Percentiles rank a stretch among this genome's conserved stretches.
Evolutionary conservation across 129 eudicot species (phyloP).

Genomic region (Gnaphalium uliginosum): DNA sequence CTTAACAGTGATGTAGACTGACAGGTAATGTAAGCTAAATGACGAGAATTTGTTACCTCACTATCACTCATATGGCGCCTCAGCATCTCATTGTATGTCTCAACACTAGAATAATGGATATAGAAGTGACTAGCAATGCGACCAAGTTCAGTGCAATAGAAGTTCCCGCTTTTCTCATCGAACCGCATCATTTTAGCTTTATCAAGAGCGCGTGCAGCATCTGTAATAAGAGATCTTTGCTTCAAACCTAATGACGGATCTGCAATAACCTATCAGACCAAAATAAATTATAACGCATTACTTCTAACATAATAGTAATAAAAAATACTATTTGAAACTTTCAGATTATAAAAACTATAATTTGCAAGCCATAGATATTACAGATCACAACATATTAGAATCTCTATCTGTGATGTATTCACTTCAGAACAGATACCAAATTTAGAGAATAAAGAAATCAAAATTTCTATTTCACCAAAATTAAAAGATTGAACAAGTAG

Average conservation of each 20-base stretch:
- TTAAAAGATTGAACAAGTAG: neutral
- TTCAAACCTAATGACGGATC: constrained; percentile 91
- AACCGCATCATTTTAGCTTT: constrained; percentile 99
- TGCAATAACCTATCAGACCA: constrained; percentile 69
- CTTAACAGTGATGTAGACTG: constrained; percentile 3
- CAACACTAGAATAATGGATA: constrained; percentile 97
- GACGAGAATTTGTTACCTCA: constrained; percentile 57
- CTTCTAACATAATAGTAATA: constrained; percentile 13
- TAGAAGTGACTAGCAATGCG: constrained; percentile 99
- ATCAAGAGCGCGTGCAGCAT: constrained; percentile 98
- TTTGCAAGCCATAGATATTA: neutral
- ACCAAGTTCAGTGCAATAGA: constrained; percentile 97
- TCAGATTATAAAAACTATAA: neutral
- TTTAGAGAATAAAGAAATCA: neutral
- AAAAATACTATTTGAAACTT: constrained; percentile 1
- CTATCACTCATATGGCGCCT: constrained; percentile 94
- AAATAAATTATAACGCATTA: constrained; percentile 16
- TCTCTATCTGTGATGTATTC: neutral
- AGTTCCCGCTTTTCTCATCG: constrained; percentile 99
- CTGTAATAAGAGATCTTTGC: constrained; percentile 87
- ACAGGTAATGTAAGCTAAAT: constrained; percentile 10
- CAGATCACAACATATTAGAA: neutral
- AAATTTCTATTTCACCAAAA: neutral
- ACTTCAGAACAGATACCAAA: neutral
- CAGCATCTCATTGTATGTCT: constrained; percentile 94